phyloP scores from a whole-genome alignment of 495 filamentous ascomycete species.

The Glonium stellatum region DNA sequence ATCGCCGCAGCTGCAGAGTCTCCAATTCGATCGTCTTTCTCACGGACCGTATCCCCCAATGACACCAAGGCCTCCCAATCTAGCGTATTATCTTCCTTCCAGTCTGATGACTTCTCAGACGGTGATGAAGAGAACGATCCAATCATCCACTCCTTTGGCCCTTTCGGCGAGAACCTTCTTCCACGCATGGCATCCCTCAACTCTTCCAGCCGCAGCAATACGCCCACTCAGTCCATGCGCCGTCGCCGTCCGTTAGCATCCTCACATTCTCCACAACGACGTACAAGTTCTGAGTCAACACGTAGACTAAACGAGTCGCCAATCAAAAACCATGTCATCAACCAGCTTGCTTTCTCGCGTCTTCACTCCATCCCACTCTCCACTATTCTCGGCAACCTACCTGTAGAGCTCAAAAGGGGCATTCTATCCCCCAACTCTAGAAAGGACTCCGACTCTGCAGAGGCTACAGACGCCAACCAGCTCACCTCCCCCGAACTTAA shows the following conservation, averaged over 20 bases:
- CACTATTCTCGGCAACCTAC: conserved; percentile 76
- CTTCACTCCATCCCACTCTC: conserved; percentile 89
- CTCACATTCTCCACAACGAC: conserved; percentile 17
- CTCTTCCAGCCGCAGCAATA: conserved; percentile 46
- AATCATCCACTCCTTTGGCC: conserved; percentile 81
- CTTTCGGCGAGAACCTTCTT: conserved; percentile 75
- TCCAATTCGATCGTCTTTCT: conserved; percentile 15
- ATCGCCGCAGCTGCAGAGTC: conserved; percentile 14
- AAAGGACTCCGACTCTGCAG: conserved; percentile 4
- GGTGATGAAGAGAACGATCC: conserved; percentile 90
- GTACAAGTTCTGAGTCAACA: conserved; percentile 8
- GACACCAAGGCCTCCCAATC: conserved; percentile 15
- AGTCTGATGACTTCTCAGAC: conserved; percentile 57
- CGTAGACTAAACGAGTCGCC: conserved; percentile 27
- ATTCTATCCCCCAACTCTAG: neutral
- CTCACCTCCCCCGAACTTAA: conserved; percentile 48
- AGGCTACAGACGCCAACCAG: neutral
- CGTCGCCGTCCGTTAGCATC: conserved; percentile 10
- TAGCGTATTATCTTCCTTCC: conserved; percentile 14
- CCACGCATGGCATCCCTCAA: conserved; percentile 70
- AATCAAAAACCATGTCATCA: conserved; percentile 67
- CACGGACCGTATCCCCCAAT: conserved; percentile 11
- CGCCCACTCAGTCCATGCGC: conserved; percentile 9
- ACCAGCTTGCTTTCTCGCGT: conserved; percentile 94
- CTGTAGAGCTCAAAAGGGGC: conserved; percentile 50